These are phyloP conservation scores for Diatrype stigma DNA, from an alignment of 2,329 filamentous ascomycete genomes.

Conservation along the genomic window DNA sequence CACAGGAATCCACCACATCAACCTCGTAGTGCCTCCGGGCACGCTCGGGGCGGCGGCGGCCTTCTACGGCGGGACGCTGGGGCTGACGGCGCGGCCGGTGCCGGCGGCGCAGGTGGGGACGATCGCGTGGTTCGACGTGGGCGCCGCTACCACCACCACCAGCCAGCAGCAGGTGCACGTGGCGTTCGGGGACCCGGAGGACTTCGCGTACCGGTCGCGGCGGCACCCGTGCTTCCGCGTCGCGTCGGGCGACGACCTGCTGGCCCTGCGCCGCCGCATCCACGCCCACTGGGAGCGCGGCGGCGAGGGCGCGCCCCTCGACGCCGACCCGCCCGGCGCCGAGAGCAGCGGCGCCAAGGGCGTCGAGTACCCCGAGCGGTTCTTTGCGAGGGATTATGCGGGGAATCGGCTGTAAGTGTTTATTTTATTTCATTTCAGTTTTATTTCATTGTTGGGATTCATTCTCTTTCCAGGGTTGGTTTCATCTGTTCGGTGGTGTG, in stretches of 20 bases:
- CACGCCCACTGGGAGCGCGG: slow-evolving; percentile 48
- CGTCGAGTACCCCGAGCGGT: slow-evolving; percentile 56
- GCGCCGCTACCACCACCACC: slow-evolving; percentile 24
- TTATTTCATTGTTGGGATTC: not conserved
- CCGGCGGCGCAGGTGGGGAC: slow-evolving; percentile 46
- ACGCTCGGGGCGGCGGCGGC: slow-evolving; percentile 46
- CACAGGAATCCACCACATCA: slow-evolving; percentile 52
- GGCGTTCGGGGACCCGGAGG: slow-evolving; percentile 35
- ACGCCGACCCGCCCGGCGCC: slow-evolving; percentile 52
- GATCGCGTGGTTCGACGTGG: slow-evolving; percentile 59
- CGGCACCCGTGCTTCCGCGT: slow-evolving; percentile 59
- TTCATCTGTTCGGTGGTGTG: too few species aligned
- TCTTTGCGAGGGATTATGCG: slow-evolving; percentile 57
- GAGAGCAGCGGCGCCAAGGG: slow-evolving; percentile 40
- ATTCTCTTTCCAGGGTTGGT: not conserved
- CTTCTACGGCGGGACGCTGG: slow-evolving; percentile 55
- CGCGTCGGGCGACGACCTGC: slow-evolving; percentile 41
- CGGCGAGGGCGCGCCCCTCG: slow-evolving; percentile 44
- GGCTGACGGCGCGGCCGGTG: slow-evolving; percentile 47
- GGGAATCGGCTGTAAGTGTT: slow-evolving; percentile 42
- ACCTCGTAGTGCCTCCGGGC: slow-evolving; percentile 51
- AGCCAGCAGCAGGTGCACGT: slow-evolving; percentile 52
- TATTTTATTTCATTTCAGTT: too few species aligned
- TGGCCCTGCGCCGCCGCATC: slow-evolving; percentile 42
- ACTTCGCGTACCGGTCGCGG: slow-evolving; percentile 32